A percentile compares a stretch with the other conserved stretches of the same genome.
Evolutionary conservation across 2,329 filamentous ascomycete genomes (phyloP).

Genomic region (Trichoderma semiorbis): DNA sequence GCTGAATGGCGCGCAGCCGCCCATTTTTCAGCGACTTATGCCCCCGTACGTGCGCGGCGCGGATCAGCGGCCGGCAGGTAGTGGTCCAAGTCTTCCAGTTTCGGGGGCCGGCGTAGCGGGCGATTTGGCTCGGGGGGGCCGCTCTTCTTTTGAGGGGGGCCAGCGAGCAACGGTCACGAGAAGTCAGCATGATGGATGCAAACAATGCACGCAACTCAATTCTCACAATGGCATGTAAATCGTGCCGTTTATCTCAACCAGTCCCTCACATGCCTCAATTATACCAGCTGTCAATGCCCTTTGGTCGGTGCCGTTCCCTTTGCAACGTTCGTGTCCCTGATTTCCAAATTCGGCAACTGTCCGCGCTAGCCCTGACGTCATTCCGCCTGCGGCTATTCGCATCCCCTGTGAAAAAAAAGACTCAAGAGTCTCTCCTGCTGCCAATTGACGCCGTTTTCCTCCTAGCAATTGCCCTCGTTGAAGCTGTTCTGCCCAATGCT

Average conservation of each 20-base stretch:
- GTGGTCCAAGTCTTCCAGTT: neutral
- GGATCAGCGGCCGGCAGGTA: neutral
- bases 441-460: neutral
- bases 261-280: neutral
- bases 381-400: neutral
- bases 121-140: conserved; percentile 1
- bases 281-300: neutral
- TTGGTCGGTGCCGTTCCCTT: neutral
- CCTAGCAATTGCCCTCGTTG: neutral
- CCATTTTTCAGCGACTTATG: conserved; percentile 16
- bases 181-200: neutral
- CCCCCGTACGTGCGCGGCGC: conserved; percentile 2
- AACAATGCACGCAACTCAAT: neutral
- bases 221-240: neutral
- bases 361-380: conserved; percentile 16
- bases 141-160: neutral
- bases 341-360: conserved; percentile 6
- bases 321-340: neutral
- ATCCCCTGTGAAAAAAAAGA: neutral
- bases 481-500: neutral
- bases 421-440: neutral
- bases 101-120: neutral
- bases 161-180: neutral
- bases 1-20: neutral
- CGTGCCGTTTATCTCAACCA: neutral